A percentile compares a stretch with the other conserved stretches of the same genome.
These are phyloP conservation scores for Afroboletus lepidellus DNA, from an alignment of 1,284 basidiomycete genomes.

Conservation along the genomic window DNA sequence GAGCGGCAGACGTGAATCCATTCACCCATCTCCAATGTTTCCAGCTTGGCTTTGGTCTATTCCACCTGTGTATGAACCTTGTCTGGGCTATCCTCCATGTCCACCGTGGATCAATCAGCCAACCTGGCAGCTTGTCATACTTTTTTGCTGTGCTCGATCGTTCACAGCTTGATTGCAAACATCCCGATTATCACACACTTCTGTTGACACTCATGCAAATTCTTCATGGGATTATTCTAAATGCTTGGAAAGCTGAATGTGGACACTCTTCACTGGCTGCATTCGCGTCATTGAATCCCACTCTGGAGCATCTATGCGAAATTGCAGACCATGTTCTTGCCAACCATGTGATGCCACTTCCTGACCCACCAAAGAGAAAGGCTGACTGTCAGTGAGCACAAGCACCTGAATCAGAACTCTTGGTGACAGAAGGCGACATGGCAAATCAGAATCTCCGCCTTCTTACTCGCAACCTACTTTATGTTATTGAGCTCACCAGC, in stretches of 20 bases:
- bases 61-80: constrained; percentile 3
- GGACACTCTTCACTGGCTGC: neutral
- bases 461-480: too few relatives aligned
- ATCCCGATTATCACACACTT: neutral
- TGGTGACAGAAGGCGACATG: too few relatives aligned
- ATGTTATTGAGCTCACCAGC: too few relatives aligned
- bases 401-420: too few relatives aligned
- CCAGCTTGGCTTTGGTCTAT: neutral
- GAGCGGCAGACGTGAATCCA: neutral
- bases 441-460: too few relatives aligned
- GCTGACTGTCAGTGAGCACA: too few relatives aligned
- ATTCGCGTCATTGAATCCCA: neutral
- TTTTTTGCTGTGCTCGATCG: constrained; percentile 3
- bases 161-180: neutral
- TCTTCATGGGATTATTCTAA: neutral
- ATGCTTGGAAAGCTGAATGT: neutral
- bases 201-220: neutral
- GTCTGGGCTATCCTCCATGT: neutral
- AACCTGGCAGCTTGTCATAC: neutral
- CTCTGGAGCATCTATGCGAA: too few relatives aligned
- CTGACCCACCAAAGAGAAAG: too few relatives aligned
- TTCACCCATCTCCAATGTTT: neutral
- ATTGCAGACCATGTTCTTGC: too few relatives aligned
- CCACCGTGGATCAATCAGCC: neutral
- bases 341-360: too few relatives aligned